A percentile compares a stretch with the other conserved stretches of the same genome.
phyloP scores from a whole-genome alignment of 495 filamentous ascomycete species.

The Podospora tetraspora region DNA sequence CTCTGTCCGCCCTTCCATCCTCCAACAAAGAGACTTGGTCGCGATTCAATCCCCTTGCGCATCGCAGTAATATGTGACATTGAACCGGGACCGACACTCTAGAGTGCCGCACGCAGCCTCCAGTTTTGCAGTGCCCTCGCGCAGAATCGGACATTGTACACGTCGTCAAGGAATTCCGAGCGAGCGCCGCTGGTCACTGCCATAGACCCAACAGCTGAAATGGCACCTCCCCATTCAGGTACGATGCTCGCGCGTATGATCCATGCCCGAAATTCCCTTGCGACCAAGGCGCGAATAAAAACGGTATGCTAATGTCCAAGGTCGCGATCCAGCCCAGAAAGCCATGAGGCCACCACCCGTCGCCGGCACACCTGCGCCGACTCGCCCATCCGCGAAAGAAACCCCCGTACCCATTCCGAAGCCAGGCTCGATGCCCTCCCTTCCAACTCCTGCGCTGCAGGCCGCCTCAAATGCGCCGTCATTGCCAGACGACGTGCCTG shows the following conservation, averaged over 20 bases:
- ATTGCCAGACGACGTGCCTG: neutral
- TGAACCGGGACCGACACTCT: neutral
- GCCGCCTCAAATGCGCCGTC: conserved; percentile 8
- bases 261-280: neutral
- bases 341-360: conserved; percentile 9
- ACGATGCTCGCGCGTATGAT: conserved; percentile 2
- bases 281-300: neutral
- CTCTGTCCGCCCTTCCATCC: neutral
- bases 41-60: neutral
- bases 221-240: conserved; percentile 17
- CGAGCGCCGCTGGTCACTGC: neutral
- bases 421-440: conserved; percentile 20
- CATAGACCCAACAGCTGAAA: neutral
- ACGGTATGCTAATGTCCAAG: conserved; percentile 12
- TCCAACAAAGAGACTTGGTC: neutral
- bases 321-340: conserved; percentile 15
- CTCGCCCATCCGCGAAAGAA: conserved; percentile 14
- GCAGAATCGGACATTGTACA: neutral
- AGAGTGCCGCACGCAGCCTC: neutral
- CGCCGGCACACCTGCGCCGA: conserved; percentile 1
- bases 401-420: conserved; percentile 25
- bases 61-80: neutral
- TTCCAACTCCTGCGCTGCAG: conserved; percentile 10
- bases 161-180: neutral
- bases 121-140: conserved; percentile 1